Evolutionary conservation across 495 filamentous ascomycete species (phyloP).

Genomic region (Saxophila tyrrhenica): DNA sequence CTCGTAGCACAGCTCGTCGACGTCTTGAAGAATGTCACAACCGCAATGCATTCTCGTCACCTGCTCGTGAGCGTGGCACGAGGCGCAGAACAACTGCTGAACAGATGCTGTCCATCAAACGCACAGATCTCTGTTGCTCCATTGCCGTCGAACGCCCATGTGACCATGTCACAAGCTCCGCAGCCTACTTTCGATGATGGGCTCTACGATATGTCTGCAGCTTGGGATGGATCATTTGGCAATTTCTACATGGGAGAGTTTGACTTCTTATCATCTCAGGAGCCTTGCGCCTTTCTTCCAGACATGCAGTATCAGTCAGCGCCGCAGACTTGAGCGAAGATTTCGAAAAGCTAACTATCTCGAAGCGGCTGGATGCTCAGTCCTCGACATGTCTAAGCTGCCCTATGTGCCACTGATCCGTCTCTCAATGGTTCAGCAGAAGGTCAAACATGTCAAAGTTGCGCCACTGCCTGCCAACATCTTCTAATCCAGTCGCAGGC

Average conservation of each 20-base stretch:
- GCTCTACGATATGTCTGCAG: conserved; percentile 7
- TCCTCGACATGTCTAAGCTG: too few species aligned
- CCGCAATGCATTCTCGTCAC: conserved; percentile 12
- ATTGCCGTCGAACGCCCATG: conserved; percentile 10
- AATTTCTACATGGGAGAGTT: conserved; percentile 17
- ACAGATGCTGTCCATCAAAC: conserved; percentile 2
- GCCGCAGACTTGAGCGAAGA: neutral
- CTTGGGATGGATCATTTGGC: conserved; percentile 3
- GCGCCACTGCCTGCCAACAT: conserved; percentile 18
- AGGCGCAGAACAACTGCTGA: conserved; percentile 5
- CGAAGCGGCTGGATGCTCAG: too few species aligned
- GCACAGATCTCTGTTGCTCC: too few species aligned
- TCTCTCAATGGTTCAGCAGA: conserved; percentile 24
- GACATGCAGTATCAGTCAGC: conserved; percentile 1
- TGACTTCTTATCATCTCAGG: conserved; percentile 11
- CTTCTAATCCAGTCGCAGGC: conserved; percentile 1
- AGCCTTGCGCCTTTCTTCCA: neutral
- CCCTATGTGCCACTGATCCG: too few species aligned
- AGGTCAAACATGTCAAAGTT: conserved; percentile 32
- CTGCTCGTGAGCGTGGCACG: conserved; percentile 9
- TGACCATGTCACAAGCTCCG: conserved; percentile 3
- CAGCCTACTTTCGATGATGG: conserved; percentile 13
- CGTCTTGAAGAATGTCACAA: conserved; percentile 12
- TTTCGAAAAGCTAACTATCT: neutral
- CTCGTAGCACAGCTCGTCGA: conserved; percentile 6